A percentile compares a stretch with the other conserved stretches of the same genome.
Conservation (phyloP, 345 rosid genomes). For the Acer campestre region DNA sequence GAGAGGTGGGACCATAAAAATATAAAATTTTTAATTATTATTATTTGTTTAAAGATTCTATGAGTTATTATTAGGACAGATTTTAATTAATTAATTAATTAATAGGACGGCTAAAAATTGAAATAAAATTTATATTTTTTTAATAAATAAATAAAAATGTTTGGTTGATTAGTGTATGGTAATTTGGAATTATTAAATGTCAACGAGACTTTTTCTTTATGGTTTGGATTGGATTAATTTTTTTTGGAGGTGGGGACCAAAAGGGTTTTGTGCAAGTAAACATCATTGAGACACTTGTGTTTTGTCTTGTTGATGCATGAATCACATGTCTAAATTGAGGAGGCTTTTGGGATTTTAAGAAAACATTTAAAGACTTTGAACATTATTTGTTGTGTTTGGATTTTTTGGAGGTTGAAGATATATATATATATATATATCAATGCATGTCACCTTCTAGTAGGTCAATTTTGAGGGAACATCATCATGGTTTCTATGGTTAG, state of each 20-base stretch:
- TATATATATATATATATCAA: neutral
- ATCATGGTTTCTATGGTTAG: neutral
- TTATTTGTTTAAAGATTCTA: neutral
- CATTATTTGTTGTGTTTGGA: neutral
- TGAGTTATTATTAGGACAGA: neutral
- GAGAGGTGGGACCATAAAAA: constrained; percentile 13
- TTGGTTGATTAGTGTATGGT: neutral
- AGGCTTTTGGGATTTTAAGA: neutral
- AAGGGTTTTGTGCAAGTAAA: neutral
- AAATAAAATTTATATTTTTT: neutral
- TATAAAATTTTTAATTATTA: too few species aligned
- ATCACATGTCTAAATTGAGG: constrained; percentile 12
- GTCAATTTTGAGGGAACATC: neutral
- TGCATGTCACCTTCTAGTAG: neutral
- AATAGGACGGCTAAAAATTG: neutral
- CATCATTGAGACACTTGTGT: neutral
- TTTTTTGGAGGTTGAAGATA: neutral
- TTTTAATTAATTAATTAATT: neutral
- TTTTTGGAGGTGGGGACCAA: neutral
- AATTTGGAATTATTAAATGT: neutral
- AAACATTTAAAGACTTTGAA: neutral
- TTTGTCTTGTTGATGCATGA: neutral
- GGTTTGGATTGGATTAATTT: neutral
- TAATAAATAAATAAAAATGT: too few species aligned
- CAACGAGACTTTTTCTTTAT: neutral